Percentiles rank a stretch among this genome's conserved stretches.
Conservation (phyloP, 768 basidiomycete genomes). For the Podaxis sp. region DNA sequence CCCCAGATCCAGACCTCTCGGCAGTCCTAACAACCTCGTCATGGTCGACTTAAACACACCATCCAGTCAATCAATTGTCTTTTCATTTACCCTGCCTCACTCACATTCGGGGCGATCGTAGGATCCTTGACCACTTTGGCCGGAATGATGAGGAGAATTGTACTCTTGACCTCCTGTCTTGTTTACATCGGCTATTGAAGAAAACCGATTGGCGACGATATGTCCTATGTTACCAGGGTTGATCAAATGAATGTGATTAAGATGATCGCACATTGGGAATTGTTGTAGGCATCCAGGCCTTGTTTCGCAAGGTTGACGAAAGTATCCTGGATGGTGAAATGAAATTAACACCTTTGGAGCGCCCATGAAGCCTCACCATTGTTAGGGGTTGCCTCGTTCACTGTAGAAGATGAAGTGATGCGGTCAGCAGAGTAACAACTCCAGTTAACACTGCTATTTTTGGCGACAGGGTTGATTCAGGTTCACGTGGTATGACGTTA, state of each 20-base stretch:
- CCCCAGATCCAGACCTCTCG: conserved; percentile 53
- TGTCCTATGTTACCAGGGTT: conserved; percentile 13
- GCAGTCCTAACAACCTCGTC: conserved; percentile 62
- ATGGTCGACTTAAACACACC: not conserved
- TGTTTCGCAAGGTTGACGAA: conserved; percentile 63
- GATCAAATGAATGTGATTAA: conserved; percentile 2
- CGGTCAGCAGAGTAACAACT: not conserved
- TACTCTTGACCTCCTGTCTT: conserved; percentile 68
- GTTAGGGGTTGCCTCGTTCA: not conserved
- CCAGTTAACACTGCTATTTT: not conserved
- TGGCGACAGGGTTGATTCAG: not conserved
- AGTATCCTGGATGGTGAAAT: not conserved
- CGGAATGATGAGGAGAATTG: conserved; percentile 54
- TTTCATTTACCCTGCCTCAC: conserved; percentile 7
- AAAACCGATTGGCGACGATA: conserved; percentile 20
- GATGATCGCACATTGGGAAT: conserved; percentile 42
- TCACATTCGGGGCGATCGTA: conserved; percentile 31
- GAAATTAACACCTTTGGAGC: not conserved
- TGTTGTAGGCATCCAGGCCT: conserved; percentile 53
- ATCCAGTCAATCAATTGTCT: not conserved
- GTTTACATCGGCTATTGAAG: conserved; percentile 36
- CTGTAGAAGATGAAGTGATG: not conserved
- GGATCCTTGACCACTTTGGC: conserved; percentile 22
- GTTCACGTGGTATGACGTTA: not conserved
- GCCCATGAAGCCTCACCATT: not conserved